A percentile compares a stretch with the other conserved stretches of the same genome.
phyloP scores from a whole-genome alignment of 2,329 filamentous ascomycete genomes.

The Fusarium buharicum region DNA sequence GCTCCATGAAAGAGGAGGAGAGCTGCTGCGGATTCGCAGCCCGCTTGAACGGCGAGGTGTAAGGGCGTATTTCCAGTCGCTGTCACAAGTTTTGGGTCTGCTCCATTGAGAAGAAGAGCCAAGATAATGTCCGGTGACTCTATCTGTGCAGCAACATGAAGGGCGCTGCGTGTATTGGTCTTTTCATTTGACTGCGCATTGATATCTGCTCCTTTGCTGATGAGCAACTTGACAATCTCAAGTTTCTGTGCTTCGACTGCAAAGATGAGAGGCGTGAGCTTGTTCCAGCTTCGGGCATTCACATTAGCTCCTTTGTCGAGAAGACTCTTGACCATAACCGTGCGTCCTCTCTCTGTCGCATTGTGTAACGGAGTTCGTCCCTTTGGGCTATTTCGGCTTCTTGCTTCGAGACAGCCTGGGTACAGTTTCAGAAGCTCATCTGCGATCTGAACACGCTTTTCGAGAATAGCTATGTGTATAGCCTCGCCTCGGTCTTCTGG shows the following conservation, averaged over 20 bases:
- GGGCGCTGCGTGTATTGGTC: neutral
- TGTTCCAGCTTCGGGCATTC: constrained; percentile 8
- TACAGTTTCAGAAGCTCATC: constrained; percentile 17
- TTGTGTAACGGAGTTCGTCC: constrained; percentile 27
- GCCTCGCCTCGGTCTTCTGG: constrained; percentile 6
- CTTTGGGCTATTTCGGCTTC: constrained; percentile 1
- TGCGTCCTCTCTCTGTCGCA: constrained; percentile 5
- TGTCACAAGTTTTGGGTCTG: constrained; percentile 1
- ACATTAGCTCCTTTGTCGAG: constrained; percentile 18
- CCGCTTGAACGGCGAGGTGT: constrained; percentile 16
- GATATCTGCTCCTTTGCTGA: constrained; percentile 14
- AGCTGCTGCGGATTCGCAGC: constrained; percentile 4
- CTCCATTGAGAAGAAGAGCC: neutral
- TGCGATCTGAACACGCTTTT: constrained; percentile 1
- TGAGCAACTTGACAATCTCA: constrained; percentile 15
- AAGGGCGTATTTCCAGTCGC: constrained; percentile 13
- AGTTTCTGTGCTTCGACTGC: constrained; percentile 7
- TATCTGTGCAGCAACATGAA: constrained; percentile 16
- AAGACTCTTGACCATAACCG: constrained; percentile 2
- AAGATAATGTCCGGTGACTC: constrained; percentile 5
- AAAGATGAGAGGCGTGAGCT: constrained; percentile 16
- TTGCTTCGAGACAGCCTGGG: constrained; percentile 19
- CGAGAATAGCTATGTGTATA: constrained; percentile 10
- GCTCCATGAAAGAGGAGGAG: constrained; percentile 27
- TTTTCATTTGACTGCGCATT: constrained; percentile 18